Evolutionary conservation across 2,329 filamentous ascomycete species (phyloP).

Genomic region (Aaosphaeria pasadenensis): DNA sequence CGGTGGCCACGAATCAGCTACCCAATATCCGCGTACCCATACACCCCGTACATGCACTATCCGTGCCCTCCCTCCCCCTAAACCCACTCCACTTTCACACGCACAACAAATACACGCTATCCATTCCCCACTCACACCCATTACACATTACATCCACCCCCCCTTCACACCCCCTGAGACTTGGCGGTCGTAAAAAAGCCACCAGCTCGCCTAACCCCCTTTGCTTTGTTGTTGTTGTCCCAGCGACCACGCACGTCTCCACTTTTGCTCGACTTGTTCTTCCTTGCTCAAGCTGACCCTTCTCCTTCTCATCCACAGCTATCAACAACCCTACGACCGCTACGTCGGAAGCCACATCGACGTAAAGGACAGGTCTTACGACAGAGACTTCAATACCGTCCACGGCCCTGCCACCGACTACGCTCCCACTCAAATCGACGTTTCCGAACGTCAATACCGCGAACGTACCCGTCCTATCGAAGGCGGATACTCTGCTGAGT

Average conservation of each 20-base stretch:
- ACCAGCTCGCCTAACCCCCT: constrained; percentile 28
- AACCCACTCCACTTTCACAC: constrained; percentile 7
- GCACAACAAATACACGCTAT: constrained; percentile 17
- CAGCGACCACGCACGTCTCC: constrained; percentile 34
- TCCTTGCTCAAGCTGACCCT: constrained; percentile 38
- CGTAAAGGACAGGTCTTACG: constrained; percentile 54
- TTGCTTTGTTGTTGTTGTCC: constrained; percentile 39
- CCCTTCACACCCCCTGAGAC: constrained; percentile 30
- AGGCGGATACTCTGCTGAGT: constrained; percentile 45
- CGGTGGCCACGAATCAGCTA: too few species aligned
- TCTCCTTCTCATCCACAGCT: constrained; percentile 45
- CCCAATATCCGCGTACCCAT: too few species aligned
- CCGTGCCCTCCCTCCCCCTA: constrained; percentile 1
- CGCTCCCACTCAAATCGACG: constrained; percentile 58
- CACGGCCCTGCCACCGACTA: constrained; percentile 50
- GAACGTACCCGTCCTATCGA: constrained; percentile 56
- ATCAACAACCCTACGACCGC: constrained; percentile 54
- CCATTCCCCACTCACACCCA: constrained; percentile 1
- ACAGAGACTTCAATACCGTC: constrained; percentile 47
- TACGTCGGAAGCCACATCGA: constrained; percentile 67
- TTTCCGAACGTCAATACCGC: constrained; percentile 62
- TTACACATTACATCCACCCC: too few species aligned
- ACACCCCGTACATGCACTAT: too few species aligned
- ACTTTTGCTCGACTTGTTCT: constrained; percentile 37
- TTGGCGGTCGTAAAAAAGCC: constrained; percentile 27